phyloP scores from a whole-genome alignment of 2,329 filamentous ascomycete species.

The Xylariaceae sp. region DNA sequence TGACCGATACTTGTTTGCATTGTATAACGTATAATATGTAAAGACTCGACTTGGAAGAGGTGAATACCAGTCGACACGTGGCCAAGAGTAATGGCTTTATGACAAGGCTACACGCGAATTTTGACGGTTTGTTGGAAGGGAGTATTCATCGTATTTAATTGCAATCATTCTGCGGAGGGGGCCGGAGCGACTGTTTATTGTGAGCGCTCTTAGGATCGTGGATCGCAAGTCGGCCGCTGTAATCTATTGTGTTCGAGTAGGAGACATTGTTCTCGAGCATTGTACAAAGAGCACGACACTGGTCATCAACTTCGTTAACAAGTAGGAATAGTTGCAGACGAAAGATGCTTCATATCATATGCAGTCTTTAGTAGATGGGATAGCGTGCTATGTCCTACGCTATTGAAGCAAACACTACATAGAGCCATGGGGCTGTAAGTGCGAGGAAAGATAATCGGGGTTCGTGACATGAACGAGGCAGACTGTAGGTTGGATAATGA shows the following conservation, averaged over 20 bases:
- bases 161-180: background rate
- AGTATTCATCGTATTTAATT: background rate
- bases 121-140: background rate
- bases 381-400: too few species aligned
- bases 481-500: background rate
- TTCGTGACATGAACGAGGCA: background rate
- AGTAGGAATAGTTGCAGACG: too few species aligned
- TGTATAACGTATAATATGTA: background rate
- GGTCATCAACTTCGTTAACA: too few species aligned
- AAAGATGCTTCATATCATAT: too few species aligned
- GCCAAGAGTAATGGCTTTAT: background rate
- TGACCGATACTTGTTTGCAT: background rate
- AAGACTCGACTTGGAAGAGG: background rate
- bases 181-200: background rate
- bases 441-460: too few species aligned
- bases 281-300: too few species aligned
- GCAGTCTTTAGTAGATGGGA: too few species aligned
- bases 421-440: too few species aligned
- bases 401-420: too few species aligned
- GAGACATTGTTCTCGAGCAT: too few species aligned
- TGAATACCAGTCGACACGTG: constrained; percentile 9
- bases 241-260: too few species aligned
- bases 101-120: background rate
- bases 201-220: background rate
- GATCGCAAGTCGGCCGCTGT: too few species aligned